Conservation (phyloP, 495 filamentous ascomycete species). For the Trypethelium eluteriae region DNA sequence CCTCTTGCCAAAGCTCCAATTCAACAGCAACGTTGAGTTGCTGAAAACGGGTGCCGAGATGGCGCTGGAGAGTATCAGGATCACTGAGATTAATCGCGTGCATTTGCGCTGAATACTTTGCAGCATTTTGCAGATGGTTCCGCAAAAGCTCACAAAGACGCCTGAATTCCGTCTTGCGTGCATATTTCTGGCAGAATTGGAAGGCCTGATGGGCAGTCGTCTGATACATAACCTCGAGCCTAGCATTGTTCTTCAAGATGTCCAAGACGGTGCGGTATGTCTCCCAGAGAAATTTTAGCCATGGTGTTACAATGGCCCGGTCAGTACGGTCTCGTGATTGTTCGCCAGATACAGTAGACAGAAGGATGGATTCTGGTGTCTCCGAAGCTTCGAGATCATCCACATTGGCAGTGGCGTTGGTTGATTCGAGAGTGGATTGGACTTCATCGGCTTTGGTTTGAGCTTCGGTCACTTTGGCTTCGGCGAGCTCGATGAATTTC, state of each 20-base stretch:
- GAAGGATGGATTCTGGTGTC: slow-evolving; percentile 94
- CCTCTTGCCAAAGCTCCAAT: slow-evolving; percentile 97
- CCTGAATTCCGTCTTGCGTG: slow-evolving; percentile 98
- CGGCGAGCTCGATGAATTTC: slow-evolving; percentile 94
- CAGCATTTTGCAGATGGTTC: slow-evolving; percentile 97
- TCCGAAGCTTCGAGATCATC: slow-evolving; percentile 96
- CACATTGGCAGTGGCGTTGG: slow-evolving; percentile 62
- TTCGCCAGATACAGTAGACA: slow-evolving; percentile 95
- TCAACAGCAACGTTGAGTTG: slow-evolving; percentile 97
- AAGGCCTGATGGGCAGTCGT: slow-evolving; percentile 95
- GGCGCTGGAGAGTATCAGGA: slow-evolving; percentile 90
- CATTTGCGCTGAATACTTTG: slow-evolving; percentile 98
- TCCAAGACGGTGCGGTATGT: slow-evolving; percentile 98
- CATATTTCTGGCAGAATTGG: slow-evolving; percentile 96
- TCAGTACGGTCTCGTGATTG: slow-evolving; percentile 95
- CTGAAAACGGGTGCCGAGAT: slow-evolving; percentile 95
- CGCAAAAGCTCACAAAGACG: slow-evolving; percentile 94
- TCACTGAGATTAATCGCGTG: slow-evolving; percentile 98
- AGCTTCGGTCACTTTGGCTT: slow-evolving; percentile 90
- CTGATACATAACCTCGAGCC: slow-evolving; percentile 96
- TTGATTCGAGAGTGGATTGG: slow-evolving; percentile 73
- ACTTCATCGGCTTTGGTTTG: slow-evolving; percentile 94
- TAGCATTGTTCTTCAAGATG: slow-evolving; percentile 97
- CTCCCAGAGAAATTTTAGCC: slow-evolving; percentile 99
- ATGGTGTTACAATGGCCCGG: slow-evolving; percentile 94